Evolutionary conservation across 2,329 filamentous ascomycete genomes (phyloP).

Genomic region (Penicillium paneum): DNA sequence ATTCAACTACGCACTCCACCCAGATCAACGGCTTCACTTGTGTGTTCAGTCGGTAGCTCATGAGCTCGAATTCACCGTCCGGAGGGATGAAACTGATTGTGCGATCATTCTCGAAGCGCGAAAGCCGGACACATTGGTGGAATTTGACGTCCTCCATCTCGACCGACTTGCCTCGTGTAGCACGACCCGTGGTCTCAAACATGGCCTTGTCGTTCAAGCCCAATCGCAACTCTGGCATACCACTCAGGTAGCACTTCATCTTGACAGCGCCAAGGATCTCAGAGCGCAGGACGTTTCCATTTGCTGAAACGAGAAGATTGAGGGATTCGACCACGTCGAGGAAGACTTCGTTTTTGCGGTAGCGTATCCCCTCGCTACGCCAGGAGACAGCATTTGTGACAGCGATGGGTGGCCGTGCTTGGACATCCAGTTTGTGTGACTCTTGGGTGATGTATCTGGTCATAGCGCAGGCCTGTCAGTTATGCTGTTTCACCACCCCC

Average conservation of each 20-base stretch:
- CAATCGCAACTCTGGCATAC: slow-evolving; percentile 92
- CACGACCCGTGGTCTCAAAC: slow-evolving; percentile 96
- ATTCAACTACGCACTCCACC: slow-evolving; percentile 97
- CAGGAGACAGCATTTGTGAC: slow-evolving; percentile 98
- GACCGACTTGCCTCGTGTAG: slow-evolving; percentile 91
- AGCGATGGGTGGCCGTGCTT: slow-evolving; percentile 91
- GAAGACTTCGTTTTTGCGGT: slow-evolving; percentile 99
- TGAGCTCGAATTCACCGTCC: slow-evolving; percentile 97
- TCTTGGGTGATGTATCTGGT: slow-evolving; percentile 90
- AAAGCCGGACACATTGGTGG: slow-evolving; percentile 94
- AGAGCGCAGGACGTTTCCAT: slow-evolving; percentile 90
- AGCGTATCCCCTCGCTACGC: slow-evolving; percentile 95
- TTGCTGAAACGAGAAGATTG: slow-evolving; percentile 90
- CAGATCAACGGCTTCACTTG: slow-evolving; percentile 98
- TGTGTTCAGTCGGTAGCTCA: slow-evolving; percentile 98
- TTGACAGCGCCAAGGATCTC: slow-evolving; percentile 97
- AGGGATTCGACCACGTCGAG: slow-evolving; percentile 94
- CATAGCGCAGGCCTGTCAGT: background rate
- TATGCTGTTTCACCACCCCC: background rate
- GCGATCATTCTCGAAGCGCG: slow-evolving; percentile 94
- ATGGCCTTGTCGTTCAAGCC: slow-evolving; percentile 99
- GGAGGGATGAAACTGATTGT: slow-evolving; percentile 99
- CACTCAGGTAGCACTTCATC: slow-evolving; percentile 99
- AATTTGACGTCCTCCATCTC: slow-evolving; percentile 99
- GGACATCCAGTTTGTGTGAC: slow-evolving; percentile 96